These are phyloP conservation scores for Pisolithus thermaeus DNA, from an alignment of 1,284 basidiomycete genomes.

Conservation along the genomic window DNA sequence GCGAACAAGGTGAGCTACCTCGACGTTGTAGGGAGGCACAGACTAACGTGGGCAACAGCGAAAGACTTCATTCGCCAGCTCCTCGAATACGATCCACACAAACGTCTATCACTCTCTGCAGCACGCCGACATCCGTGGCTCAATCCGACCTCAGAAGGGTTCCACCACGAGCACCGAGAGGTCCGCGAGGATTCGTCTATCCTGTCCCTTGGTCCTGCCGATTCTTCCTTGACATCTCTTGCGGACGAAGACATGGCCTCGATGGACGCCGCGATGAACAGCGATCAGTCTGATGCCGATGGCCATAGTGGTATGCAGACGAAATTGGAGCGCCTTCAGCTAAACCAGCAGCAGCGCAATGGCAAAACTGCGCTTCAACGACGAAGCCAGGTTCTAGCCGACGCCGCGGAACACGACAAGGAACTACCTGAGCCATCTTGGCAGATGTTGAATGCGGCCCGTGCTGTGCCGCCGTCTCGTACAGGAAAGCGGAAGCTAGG, in stretches of 20 bases:
- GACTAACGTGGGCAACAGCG: constrained; percentile 12
- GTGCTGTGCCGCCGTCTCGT: constrained; percentile 20
- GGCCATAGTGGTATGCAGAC: constrained; percentile 28
- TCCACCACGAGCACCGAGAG: constrained; percentile 2
- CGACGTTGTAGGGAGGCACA: not conserved
- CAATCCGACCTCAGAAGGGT: not conserved
- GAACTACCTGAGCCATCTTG: constrained; percentile 24
- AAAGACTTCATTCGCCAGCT: constrained; percentile 33
- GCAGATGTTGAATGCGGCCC: constrained; percentile 25
- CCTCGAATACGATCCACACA: constrained; percentile 42
- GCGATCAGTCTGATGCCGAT: constrained; percentile 17
- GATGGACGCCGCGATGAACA: constrained; percentile 25
- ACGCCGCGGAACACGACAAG: constrained; percentile 24
- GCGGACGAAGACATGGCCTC: constrained; percentile 24
- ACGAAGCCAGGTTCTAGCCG: constrained; percentile 41
- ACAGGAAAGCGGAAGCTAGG: constrained; percentile 28
- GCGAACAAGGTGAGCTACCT: constrained; percentile 30
- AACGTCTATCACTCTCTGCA: constrained; percentile 52
- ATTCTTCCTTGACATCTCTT: constrained; percentile 19
- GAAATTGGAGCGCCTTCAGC: constrained; percentile 30
- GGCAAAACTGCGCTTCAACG: constrained; percentile 34
- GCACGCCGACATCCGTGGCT: constrained; percentile 70
- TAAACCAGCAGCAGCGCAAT: constrained; percentile 13
- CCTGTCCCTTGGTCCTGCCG: constrained; percentile 10
- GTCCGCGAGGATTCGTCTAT: constrained; percentile 13